Evolutionary conservation across 371 early-diverging fungal genomes (phyloP), one percentile per base, ranked within the genome.

Genomic region (Rhizopus stolonifer): DNA sequence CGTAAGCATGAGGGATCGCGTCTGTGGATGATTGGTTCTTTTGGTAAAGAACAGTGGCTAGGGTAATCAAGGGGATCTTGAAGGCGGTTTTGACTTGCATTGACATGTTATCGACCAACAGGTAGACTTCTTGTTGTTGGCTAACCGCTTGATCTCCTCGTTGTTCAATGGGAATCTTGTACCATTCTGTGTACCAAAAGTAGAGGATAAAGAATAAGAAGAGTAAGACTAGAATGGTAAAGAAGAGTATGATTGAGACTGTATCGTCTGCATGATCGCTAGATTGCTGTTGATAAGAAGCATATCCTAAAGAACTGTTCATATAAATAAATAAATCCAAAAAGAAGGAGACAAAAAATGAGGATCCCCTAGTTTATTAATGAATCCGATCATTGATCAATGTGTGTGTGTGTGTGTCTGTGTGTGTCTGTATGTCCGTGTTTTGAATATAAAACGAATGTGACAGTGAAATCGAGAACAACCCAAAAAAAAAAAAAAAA

Each of bases 111-210:
- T 78, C 73, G 9, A 74, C 69, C 1, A 78, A 54, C 33, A 70
- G 58, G 34, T 74, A 74, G 10, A 78, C 66, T 36, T 78, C 75
- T 48, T 78, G 72, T 22, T 74, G 70, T 18, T 69, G 70, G 4
- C 72, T 69, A 1, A 78, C 55, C 19, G 61, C 57, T 50, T 72
- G 69, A 45, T 78, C 67, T 32, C 67, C 68, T 47, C 79, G 52
- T 56, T 72, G 69, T 22, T 64, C 61, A 3, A 62, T 39, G 15
- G 79, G 71, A 29, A 78, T 56, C 43, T 68, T 74, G 45, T 74
- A 72, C 67, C 70, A 65, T 54, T 72, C 70, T 3, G 73, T 74
- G 22, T 70, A 72, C 79, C 79, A 78, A 50, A 78, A 74, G 44
- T 78, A 78, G 21, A 78, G 52, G 0, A 60, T 51, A 52, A 78